Percentiles rank a stretch among this genome's conserved stretches.
Evolutionary conservation across 176 grass and related monocot genomes (phyloP).

Genomic region (Pharus latifolius): DNA sequence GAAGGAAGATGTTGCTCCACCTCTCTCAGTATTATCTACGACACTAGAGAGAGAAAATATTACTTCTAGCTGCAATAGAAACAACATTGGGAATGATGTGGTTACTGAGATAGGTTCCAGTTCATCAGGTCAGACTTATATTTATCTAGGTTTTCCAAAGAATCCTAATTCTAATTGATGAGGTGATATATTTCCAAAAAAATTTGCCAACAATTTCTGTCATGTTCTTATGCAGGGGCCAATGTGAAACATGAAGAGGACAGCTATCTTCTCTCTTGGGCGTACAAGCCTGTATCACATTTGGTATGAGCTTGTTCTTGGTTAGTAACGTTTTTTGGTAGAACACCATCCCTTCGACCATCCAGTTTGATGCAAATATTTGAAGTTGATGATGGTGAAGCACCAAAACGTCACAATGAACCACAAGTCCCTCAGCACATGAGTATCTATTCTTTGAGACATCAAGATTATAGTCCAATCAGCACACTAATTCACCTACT

Average conservation of each 20-base stretch:
- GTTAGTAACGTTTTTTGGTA: not conserved
- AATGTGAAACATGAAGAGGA: conserved; percentile 1
- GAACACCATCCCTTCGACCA: not conserved
- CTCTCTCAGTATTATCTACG: not conserved
- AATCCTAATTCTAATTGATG: not conserved
- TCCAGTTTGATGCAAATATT: not conserved
- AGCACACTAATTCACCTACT: too few species aligned
- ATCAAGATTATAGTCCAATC: not conserved
- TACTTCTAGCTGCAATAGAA: not conserved
- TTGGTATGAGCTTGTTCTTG: conserved; percentile 6
- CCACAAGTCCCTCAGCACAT: too few species aligned
- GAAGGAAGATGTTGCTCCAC: conserved; percentile 25
- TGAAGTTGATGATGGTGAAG: not conserved
- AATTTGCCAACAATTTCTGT: not conserved
- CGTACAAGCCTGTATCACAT: not conserved
- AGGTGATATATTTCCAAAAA: too few species aligned
- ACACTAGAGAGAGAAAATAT: not conserved
- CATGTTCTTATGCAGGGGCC: conserved; percentile 15
- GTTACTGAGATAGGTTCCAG: not conserved
- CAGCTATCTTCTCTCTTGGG: not conserved
- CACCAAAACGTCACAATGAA: not conserved
- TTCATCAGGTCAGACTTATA: conserved; percentile 1
- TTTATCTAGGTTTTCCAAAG: not conserved
- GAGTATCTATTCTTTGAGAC: not conserved
- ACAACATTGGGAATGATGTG: not conserved